A percentile compares a stretch with the other conserved stretches of the same genome.
phyloP scores from a whole-genome alignment of 2,329 filamentous ascomycete species.

The Trichoderma koningiopsis region DNA sequence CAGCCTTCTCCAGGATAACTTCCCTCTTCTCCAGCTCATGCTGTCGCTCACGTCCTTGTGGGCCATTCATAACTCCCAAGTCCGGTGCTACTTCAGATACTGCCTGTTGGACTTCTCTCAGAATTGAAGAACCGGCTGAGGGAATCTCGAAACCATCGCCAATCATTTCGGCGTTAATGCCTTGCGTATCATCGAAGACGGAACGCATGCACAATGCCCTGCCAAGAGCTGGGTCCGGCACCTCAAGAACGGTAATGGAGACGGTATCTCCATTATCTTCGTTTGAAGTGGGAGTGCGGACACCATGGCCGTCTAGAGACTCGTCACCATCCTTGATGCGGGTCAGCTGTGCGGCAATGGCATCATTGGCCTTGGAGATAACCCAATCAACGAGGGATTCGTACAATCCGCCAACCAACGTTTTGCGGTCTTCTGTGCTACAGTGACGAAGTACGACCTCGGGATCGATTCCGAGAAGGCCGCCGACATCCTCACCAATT shows the following conservation, averaged over 20 bases:
- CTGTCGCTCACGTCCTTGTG: constrained; percentile 71
- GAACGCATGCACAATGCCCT: constrained; percentile 88
- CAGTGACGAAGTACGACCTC: constrained; percentile 78
- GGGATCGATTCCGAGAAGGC: constrained; percentile 82
- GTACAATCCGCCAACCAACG: constrained; percentile 83
- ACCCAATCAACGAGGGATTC: constrained; percentile 96
- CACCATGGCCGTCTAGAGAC: constrained; percentile 64
- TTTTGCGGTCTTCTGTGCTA: constrained; percentile 79
- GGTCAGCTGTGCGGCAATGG: constrained; percentile 76
- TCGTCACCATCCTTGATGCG: constrained; percentile 67
- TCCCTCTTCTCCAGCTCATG: constrained; percentile 80
- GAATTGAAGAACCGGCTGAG: constrained; percentile 74
- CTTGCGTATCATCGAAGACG: constrained; percentile 87
- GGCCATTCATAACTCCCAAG: constrained; percentile 71
- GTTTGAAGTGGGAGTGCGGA: constrained; percentile 65
- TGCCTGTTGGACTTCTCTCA: constrained; percentile 84
- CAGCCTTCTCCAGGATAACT: constrained; percentile 81
- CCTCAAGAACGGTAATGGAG: constrained; percentile 82
- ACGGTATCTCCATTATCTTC: constrained; percentile 82
- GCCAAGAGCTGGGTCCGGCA: constrained; percentile 76
- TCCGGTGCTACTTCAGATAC: constrained; percentile 76
- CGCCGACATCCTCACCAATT: constrained; percentile 86
- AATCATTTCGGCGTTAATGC: constrained; percentile 97
- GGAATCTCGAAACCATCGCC: constrained; percentile 84
- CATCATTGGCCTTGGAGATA: constrained; percentile 81